phyloP scores from a whole-genome alignment of 495 filamentous ascomycete species.

The Aspergillus indologenus region DNA sequence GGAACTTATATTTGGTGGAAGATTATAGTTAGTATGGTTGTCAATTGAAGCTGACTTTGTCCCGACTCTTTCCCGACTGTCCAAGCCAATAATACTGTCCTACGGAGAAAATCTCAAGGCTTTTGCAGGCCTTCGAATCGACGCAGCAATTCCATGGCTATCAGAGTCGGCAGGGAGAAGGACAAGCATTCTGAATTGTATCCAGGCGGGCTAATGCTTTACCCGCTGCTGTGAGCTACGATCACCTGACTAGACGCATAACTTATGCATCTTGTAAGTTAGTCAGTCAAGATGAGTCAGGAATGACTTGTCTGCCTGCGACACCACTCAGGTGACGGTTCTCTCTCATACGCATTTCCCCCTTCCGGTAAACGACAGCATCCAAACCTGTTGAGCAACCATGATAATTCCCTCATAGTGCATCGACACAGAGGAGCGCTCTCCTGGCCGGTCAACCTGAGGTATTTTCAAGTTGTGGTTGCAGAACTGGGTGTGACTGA shows the following conservation, averaged over 20 bases:
- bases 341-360: not conserved
- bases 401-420: not conserved
- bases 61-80: no score
- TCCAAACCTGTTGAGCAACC: not conserved
- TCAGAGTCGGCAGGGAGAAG: not conserved
- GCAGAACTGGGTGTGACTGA: not conserved
- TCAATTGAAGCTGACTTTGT: no score
- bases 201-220: not conserved
- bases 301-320: not conserved
- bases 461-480: not conserved
- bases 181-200: not conserved
- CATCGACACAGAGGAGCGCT: not conserved
- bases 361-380: not conserved
- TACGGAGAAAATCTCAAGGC: not conserved
- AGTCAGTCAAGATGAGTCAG: not conserved
- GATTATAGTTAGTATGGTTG: no score
- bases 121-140: not conserved
- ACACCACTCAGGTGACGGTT: not conserved
- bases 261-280: not conserved
- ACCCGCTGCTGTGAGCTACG: not conserved
- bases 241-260: not conserved
- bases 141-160: not conserved
- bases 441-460: no score
- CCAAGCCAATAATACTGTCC: not conserved
- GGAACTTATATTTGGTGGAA: no score